phyloP scores from a whole-genome alignment of 1,284 basidiomycete genomes.

The Ustilago xerochloae region DNA sequence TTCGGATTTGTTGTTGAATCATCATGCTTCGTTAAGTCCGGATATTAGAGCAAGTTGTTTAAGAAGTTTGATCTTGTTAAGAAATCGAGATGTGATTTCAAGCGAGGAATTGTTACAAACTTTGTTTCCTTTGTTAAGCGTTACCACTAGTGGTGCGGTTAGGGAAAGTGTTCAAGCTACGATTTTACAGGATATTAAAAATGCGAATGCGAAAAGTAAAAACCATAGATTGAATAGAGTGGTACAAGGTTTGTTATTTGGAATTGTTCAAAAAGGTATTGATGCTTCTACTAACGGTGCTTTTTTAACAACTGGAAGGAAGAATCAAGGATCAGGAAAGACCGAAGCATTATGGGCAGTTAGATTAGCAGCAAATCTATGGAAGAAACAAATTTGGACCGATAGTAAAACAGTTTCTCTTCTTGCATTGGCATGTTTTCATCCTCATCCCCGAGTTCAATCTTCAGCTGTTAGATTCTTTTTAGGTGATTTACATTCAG shows the following conservation, averaged over 20 bases:
- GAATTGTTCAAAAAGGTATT: slow-evolving; percentile 91
- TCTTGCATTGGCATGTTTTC: slow-evolving; percentile 89
- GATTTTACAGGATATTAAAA: slow-evolving; percentile 93
- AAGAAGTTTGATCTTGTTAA: slow-evolving; percentile 75
- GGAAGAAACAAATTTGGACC: slow-evolving; percentile 93
- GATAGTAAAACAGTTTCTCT: slow-evolving; percentile 95
- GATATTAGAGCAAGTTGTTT: slow-evolving; percentile 60
- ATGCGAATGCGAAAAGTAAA: slow-evolving; percentile 86
- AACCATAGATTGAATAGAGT: slow-evolving; percentile 97
- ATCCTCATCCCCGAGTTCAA: slow-evolving; percentile 93
- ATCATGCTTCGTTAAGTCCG: slow-evolving; percentile 59
- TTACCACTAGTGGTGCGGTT: slow-evolving; percentile 82
- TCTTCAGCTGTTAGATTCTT: slow-evolving; percentile 98
- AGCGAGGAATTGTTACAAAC: slow-evolving; percentile 92
- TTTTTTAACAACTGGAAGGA: slow-evolving; percentile 13
- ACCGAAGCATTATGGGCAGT: slow-evolving; percentile 96
- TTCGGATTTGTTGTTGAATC: slow-evolving; percentile 61
- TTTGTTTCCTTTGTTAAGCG: slow-evolving; percentile 89
- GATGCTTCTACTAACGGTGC: slow-evolving; percentile 60
- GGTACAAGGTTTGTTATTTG: slow-evolving; percentile 94
- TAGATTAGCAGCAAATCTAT: slow-evolving; percentile 90
- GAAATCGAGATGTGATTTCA: slow-evolving; percentile 90
- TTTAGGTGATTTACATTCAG: slow-evolving; percentile 74
- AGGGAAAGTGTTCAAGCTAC: slow-evolving; percentile 90
- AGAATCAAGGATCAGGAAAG: slow-evolving; percentile 71